Evolutionary conservation across 1,284 basidiomycete genomes (phyloP), one percentile per base, ranked within the genome.

Genomic region (Cystobasidium pallidum): DNA sequence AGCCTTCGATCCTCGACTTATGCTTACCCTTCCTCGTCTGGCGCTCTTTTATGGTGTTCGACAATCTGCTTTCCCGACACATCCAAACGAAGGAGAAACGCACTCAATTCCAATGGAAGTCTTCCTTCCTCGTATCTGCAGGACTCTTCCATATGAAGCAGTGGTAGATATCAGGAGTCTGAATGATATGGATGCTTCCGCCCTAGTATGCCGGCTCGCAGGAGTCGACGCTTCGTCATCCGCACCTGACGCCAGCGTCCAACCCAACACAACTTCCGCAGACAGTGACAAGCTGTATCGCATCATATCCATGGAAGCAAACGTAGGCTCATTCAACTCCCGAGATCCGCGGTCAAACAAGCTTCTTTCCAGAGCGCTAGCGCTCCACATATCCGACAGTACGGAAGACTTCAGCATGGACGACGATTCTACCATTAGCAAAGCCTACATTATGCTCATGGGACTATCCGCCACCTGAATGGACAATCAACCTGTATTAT

Each of bases 61-160:
- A 30, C 19, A 70, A 32, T 70, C 67, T 15, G 32, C 41, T 17
- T 70, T 70, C 58, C 67, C 67, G 0, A 62, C 32, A 10, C 51
- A 6, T 13, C 21, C n/a, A 13, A 49, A n/a, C 26, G 43, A 62
- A 55, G 21, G 28, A 15, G 41, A 62, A 4, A 24, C 24, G 17
- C 28, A 19, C 47, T 51, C 39, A 15, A 34, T 62, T 24, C 57
- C 41, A 15, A 34, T 66, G 45, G 57, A 70, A 28, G 67, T 70
- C n/a, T 70, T 70, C 43, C 58, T 70, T 17, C 67, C 67, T 34
- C 41, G 67, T 17, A 49, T 70, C 21, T 70, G 67, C 47, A 19
- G 67, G 32, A 61, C 39, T 13, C 67, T 70, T 1, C 67, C 67
- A 15, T 45, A 47, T 47, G 21, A 10, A 3, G n/a, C 24, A 13